Percentiles rank a stretch among this genome's conserved stretches.
Conservation (phyloP, 2,329 filamentous ascomycete genomes). For the Fonsecaea nubica region DNA sequence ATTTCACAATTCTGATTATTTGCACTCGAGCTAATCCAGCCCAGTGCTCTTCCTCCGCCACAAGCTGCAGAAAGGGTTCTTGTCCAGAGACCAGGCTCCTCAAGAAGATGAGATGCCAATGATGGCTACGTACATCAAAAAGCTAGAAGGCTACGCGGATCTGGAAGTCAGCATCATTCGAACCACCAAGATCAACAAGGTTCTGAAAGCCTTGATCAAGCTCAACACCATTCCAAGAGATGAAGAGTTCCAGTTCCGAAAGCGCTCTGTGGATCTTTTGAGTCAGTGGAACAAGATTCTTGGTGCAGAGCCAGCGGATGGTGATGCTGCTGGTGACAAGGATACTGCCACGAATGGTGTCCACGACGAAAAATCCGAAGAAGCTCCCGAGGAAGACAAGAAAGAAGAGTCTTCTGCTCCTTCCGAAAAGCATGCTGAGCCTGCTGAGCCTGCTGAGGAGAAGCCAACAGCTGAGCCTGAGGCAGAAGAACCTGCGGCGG, state of each 20-base stretch:
- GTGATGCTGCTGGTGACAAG: constrained; percentile 49
- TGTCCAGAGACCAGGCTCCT: constrained; percentile 83
- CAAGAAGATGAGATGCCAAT: constrained; percentile 70
- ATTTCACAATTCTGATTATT: constrained; percentile 49
- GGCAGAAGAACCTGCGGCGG: constrained; percentile 20
- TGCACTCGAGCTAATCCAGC: constrained; percentile 33
- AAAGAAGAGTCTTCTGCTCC: constrained; percentile 38
- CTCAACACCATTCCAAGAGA: constrained; percentile 84
- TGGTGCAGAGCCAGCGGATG: constrained; percentile 61
- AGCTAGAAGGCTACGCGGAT: constrained; percentile 78
- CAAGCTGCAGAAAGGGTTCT: constrained; percentile 90
- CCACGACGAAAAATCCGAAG: constrained; percentile 43
- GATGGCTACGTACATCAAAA: constrained; percentile 59
- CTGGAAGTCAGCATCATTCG: constrained; percentile 89
- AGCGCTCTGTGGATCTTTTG: constrained; percentile 78
- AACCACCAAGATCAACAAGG: constrained; percentile 96
- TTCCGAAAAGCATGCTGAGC: constrained; percentile 42
- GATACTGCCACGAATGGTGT: constrained; percentile 50
- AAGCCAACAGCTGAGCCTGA: constrained; percentile 31
- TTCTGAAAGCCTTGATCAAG: constrained; percentile 92
- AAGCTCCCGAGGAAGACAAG: constrained; percentile 44
- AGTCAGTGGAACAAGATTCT: constrained; percentile 87
- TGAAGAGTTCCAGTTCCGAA: constrained; percentile 87
- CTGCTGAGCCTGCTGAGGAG: constrained; percentile 44
- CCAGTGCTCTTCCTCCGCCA: constrained; percentile 90